A percentile compares a stretch with the other conserved stretches of the same genome.
These are phyloP conservation scores for Pseudogymnoascus verrucosus DNA, from an alignment of 2,329 filamentous ascomycete genomes.

Conservation along the genomic window DNA sequence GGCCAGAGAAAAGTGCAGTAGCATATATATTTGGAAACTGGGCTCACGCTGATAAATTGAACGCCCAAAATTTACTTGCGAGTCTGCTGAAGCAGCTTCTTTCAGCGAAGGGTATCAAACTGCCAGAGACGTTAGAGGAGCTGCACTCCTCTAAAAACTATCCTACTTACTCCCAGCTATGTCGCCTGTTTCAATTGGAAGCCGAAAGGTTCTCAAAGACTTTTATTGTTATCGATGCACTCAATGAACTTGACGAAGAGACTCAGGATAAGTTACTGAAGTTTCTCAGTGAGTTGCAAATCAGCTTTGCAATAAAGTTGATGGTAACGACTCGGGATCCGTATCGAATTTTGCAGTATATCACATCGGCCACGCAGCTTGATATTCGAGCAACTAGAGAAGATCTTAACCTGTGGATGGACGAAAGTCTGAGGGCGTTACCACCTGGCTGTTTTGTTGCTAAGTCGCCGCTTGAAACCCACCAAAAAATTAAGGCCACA, in stretches of 20 bases:
- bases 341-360: not conserved
- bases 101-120: not conserved
- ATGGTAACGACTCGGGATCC: not conserved
- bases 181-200: not conserved
- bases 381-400: not conserved
- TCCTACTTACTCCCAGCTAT: not conserved
- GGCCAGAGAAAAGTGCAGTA: not conserved
- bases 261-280: not conserved
- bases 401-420: not conserved
- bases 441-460: not conserved
- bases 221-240: not conserved
- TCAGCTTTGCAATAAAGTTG: not conserved
- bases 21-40: not conserved
- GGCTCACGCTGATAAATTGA: not conserved
- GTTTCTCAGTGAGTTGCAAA: not conserved
- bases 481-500: not conserved
- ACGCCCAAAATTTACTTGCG: not conserved
- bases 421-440: not conserved
- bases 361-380: not conserved
- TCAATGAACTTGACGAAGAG: not conserved
- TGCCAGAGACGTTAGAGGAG: not conserved
- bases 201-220: not conserved
- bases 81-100: not conserved
- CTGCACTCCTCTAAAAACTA: not conserved
- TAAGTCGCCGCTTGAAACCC: not conserved